Evolutionary conservation across 176 grass and related monocot genomes (phyloP), one percentile per base, ranked within the genome.

Genomic region (Cenchrus purpureus): DNA sequence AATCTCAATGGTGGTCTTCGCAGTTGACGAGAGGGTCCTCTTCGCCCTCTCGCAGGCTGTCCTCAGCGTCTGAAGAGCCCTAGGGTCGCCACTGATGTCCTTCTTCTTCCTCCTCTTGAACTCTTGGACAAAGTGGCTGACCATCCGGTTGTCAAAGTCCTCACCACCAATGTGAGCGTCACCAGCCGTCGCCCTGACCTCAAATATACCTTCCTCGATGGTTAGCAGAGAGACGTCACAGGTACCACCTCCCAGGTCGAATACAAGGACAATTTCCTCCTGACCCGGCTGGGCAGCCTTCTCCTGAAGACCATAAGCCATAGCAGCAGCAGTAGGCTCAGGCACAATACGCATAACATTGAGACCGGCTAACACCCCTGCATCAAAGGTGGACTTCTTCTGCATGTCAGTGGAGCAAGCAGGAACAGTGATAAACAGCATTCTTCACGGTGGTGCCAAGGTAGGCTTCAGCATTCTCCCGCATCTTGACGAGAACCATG

Each of bases 91-190:
- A n/a, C 73, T 92, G 68, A 92, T 92, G 37, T 92, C 86, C 86
- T 92, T 89, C 79, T 89, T 92, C 61, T 80, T 85, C 86, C 89
- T 92, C 61, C 90, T 92, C 61, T 86, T 89, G 19, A 92, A 92
- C 90, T 92, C 86, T 79, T 89, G 86, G 34, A 86, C 90, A 0
- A 92, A 92, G 86, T 92, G 90, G 79, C 86, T 92, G 4, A 89
- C 90, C 90, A 92, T 89, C 61, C 86, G 85, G 86, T 92, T 88
- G 60, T 92, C 90, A 5, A 92, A 92, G 68, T 92, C 90, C 83
- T 92, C 90, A 79, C 90, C 90, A 45, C 90, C 90, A 32, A 87
- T 87, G 80, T 92, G 91, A 16, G 91, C 89, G 64, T 92, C 91
- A 76, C 91, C 91, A 76, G 91, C 87, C 1, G 91, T 92, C 57